A percentile compares a stretch with the other conserved stretches of the same genome.
phyloP scores from a whole-genome alignment of 208 protist genomes.

The Novymonas esmeraldas region DNA sequence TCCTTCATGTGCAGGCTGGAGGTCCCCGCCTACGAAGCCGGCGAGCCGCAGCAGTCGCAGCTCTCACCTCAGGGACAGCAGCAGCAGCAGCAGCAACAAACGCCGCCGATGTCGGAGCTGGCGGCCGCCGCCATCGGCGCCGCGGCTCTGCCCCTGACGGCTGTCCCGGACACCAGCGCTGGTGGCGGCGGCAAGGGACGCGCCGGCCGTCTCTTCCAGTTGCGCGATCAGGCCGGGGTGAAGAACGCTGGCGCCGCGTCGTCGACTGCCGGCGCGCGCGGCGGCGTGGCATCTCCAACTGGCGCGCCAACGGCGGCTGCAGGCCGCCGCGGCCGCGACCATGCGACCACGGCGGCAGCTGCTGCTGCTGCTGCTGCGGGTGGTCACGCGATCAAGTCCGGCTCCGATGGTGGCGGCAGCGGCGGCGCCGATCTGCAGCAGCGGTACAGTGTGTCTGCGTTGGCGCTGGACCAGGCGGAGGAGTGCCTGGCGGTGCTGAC shows the following conservation, averaged over 20 bases:
- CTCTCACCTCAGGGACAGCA: neutral
- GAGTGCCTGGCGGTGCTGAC: slow-evolving; percentile 72
- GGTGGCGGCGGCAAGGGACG: neutral
- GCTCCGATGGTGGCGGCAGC: neutral
- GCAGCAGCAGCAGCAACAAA: neutral
- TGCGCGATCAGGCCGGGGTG: neutral
- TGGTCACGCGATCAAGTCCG: no score
- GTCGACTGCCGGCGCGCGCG: neutral
- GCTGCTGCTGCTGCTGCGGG: no score
- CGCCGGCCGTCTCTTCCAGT: slow-evolving; percentile 9
- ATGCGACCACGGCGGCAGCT: no score
- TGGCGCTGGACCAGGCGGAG: slow-evolving; percentile 75
- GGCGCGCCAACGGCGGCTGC: no score
- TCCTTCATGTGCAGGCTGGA: slow-evolving; percentile 28
- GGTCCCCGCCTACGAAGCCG: slow-evolving; percentile 21
- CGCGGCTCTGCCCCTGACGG: neutral
- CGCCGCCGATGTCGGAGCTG: neutral
- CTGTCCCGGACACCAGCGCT: neutral
- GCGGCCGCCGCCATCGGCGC: slow-evolving; percentile 2
- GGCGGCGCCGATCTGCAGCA: slow-evolving; percentile 6
- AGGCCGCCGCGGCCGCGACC: neutral
- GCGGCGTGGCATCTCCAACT: neutral
- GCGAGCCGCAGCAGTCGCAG: slow-evolving; percentile 11
- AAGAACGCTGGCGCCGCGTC: neutral
- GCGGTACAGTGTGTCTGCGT: slow-evolving; percentile 33